Evolutionary conservation across 2,329 filamentous ascomycete species (phyloP), one percentile per base, ranked within the genome.

Genomic region (Aureobasidium pullulans): DNA sequence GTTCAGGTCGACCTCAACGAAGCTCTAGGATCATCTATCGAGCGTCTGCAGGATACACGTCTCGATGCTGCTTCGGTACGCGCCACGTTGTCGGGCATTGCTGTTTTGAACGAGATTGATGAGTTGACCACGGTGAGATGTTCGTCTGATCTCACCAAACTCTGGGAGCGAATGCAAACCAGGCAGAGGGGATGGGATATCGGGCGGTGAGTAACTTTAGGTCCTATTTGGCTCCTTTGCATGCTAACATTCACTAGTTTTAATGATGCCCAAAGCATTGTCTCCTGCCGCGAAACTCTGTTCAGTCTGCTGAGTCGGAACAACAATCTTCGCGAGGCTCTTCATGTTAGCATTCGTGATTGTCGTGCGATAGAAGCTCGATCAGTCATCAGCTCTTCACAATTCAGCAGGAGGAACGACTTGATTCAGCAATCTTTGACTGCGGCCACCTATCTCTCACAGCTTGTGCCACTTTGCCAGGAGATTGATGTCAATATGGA

Each of bases 401-500:
- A 80, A 5, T 82, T 96, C 28, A 89, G 89, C 65, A 84, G 91
- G 47, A 87, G 85, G 63, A 92, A 96, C 66, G 86, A 87, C 62
- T 87, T 88, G 4, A 82, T 88, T 1, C 92, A 97, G 69, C 91
- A 96, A 66, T 93, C 91, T 0, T 75, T 99, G 29, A 92, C 91
- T 63, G 84, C 91, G 11, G 88, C 91, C 11, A 94, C 92, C 2
- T 85, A 87, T 29, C 79, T 99, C n/a, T 88, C 85, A 11, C 85
- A 89, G 59, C 79, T 97, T 29, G 83, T 91, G n/a, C 70, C 78
- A 6, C 77, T 85, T 3, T 94, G 89, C 69, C 80, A 81, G 61
- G 77, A 82, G 0, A 73, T 90, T n/a, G 89, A 88, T 0, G 75
- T 97, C 2, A 82, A 85, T 60, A 84, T 96, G 46, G 87, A 91